These are phyloP conservation scores for Phalaenopsis equestris DNA, from an alignment of 106 monocot genomes.

Conservation along the genomic window DNA sequence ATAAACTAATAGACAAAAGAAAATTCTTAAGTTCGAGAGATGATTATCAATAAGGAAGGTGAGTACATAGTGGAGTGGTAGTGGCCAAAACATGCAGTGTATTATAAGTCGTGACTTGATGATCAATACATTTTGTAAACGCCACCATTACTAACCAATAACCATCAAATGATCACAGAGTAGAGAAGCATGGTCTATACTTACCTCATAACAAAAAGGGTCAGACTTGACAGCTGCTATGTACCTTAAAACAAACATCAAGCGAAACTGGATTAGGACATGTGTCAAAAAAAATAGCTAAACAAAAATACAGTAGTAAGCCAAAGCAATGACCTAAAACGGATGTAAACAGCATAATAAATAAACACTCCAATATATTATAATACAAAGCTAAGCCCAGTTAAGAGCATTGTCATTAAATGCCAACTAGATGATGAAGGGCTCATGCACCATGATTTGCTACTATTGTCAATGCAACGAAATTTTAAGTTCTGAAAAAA, in stretches of 20 bases:
- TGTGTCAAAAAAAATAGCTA: not conserved
- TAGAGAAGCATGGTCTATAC: not conserved
- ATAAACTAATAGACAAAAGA: not conserved
- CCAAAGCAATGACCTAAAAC: not conserved
- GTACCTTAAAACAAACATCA: conserved; percentile 47
- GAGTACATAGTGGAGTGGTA: not conserved
- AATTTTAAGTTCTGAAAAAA: too few relatives aligned
- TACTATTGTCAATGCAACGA: too few relatives aligned
- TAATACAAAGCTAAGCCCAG: too few relatives aligned
- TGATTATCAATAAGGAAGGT: not conserved
- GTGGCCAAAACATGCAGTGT: not conserved
- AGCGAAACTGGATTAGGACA: conserved; percentile 4
- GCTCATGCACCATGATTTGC: too few relatives aligned
- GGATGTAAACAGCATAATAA: not conserved
- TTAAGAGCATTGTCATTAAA: too few relatives aligned
- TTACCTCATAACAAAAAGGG: conserved; percentile 95
- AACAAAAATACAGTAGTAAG: not conserved
- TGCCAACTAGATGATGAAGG: too few relatives aligned
- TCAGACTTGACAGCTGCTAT: conserved; percentile 92
- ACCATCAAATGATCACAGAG: not conserved
- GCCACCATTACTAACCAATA: not conserved
- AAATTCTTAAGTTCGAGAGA: not conserved
- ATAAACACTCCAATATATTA: too few relatives aligned
- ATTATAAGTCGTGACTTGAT: not conserved
- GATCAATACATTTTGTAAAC: not conserved